A percentile compares a stretch with the other conserved stretches of the same genome.
These are phyloP conservation scores for Plectosphaerella sp. DNA, from an alignment of 2,329 filamentous ascomycete species.

Conservation along the genomic window DNA sequence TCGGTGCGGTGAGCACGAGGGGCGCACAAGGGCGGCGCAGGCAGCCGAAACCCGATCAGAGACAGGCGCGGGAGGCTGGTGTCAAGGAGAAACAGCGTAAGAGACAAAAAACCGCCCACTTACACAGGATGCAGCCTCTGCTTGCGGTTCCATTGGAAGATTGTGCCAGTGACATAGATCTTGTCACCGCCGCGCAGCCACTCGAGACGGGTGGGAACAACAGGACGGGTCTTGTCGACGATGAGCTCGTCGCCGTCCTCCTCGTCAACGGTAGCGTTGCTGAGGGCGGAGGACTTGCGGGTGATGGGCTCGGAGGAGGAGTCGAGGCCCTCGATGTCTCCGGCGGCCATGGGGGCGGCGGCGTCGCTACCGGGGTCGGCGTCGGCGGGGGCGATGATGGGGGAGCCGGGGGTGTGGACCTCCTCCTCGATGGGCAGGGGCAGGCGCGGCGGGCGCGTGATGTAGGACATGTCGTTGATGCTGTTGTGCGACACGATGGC, in stretches of 20 bases:
- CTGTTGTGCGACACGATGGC: slow-evolving; percentile 49
- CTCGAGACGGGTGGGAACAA: slow-evolving; percentile 79
- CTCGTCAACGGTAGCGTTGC: slow-evolving; percentile 67
- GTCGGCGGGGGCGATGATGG: slow-evolving; percentile 73
- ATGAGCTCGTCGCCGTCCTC: slow-evolving; percentile 73
- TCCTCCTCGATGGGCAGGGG: slow-evolving; percentile 94
- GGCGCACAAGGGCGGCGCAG: slow-evolving; percentile 9
- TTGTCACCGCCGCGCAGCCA: slow-evolving; percentile 83
- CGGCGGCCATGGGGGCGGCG: slow-evolving; percentile 49
- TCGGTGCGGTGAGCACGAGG: neutral
- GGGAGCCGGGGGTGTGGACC: slow-evolving; percentile 82
- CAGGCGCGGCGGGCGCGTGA: slow-evolving; percentile 75
- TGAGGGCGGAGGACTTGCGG: slow-evolving; percentile 54
- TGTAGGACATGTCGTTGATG: slow-evolving; percentile 59
- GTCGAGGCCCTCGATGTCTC: slow-evolving; percentile 48
- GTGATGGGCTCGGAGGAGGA: slow-evolving; percentile 43
- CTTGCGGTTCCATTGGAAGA: slow-evolving; percentile 96
- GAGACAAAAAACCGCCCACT: slow-evolving; percentile 31
- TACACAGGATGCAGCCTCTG: slow-evolving; percentile 82
- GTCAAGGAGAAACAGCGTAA: neutral
- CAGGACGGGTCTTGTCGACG: slow-evolving; percentile 69
- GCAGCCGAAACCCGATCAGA: slow-evolving; percentile 9
- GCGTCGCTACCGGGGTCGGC: slow-evolving; percentile 68
- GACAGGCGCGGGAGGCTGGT: neutral
- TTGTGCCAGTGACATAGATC: slow-evolving; percentile 94